Evolutionary conservation across 495 filamentous ascomycete genomes (phyloP), one percentile per base, ranked within the genome.

Genomic region (Xylaria flabelliformis): DNA sequence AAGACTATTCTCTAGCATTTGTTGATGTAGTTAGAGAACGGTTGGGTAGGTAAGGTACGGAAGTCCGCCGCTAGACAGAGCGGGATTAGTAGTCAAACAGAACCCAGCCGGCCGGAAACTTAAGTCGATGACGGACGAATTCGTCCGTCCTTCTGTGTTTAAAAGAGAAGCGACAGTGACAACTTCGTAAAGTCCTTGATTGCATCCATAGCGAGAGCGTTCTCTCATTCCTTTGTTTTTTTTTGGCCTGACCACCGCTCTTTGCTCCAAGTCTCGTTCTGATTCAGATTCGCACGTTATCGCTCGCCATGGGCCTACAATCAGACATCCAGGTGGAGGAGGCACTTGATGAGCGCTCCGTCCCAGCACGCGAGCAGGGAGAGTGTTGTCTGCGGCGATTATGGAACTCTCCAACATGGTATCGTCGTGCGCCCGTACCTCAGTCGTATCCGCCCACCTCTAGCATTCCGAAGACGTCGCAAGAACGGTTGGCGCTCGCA

Each of bases 401-500:
- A 61, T 67, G 51, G 55, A 65, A 73, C 64, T 73, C 72, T 29
- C 34, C 46, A 15, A 56, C 36, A 53, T 77, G 34, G 67, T 32
- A n/a, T 42, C 61, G 58, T 59, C 72, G 9, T 10, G 42, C 67
- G 29, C 13, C 63, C 3, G 5, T 13, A 21, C 67, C 44, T 3
- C 34, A 21, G 17, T 68, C 64, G 4, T 68, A 73, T n/a, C 69
- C 74, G 42, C 46, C 72, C 26, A 58, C 75, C 50, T 70, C 75
- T 1, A 75, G 50, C 36, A 74, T 79, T 39, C 77, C 77, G 7
- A 58, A 53, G 53, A 79, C 74, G 26, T 78, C 77, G 39, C 71
- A 59, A 17, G 76, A 79, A 15, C 75, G 77, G 10, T 68, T 79
- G 8, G 75, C 75, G 0, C 77, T 72, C 53, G 75, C 75, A 46